phyloP scores from a whole-genome alignment of 2,329 filamentous ascomycete genomes.

The Beauveria varroae region DNA sequence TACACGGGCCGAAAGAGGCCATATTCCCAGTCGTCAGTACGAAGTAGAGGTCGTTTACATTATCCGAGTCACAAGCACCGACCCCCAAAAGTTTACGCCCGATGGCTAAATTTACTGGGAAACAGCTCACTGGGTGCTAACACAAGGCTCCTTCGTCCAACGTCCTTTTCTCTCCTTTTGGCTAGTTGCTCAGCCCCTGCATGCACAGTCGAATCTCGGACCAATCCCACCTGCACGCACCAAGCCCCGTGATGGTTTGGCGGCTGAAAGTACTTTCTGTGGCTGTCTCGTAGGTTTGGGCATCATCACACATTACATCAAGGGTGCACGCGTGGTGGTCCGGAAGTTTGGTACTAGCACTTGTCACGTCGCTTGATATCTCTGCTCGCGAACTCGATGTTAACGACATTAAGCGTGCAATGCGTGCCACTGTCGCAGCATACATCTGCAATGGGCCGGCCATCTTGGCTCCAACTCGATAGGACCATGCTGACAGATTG shows the following conservation, averaged over 20 bases:
- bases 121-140: too few relatives aligned
- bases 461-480: neutral
- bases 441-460: neutral
- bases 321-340: neutral
- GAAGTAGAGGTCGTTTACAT: too few relatives aligned
- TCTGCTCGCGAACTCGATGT: too few relatives aligned
- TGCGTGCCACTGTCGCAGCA: neutral
- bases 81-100: too few relatives aligned
- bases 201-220: neutral
- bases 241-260: constrained; percentile 1
- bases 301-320: neutral
- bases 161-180: neutral
- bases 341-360: too few relatives aligned
- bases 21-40: too few relatives aligned
- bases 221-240: constrained; percentile 1
- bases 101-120: too few relatives aligned
- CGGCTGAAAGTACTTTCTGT: neutral
- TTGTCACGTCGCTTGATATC: too few relatives aligned
- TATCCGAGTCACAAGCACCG: too few relatives aligned
- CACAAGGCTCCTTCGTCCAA: neutral
- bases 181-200: neutral
- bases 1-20: too few relatives aligned
- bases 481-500: neutral
- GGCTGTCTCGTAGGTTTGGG: neutral
- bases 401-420: too few relatives aligned